These are phyloP conservation scores for Tricladium varicosporioides DNA, from an alignment of 2,329 filamentous ascomycete species.

Conservation along the genomic window DNA sequence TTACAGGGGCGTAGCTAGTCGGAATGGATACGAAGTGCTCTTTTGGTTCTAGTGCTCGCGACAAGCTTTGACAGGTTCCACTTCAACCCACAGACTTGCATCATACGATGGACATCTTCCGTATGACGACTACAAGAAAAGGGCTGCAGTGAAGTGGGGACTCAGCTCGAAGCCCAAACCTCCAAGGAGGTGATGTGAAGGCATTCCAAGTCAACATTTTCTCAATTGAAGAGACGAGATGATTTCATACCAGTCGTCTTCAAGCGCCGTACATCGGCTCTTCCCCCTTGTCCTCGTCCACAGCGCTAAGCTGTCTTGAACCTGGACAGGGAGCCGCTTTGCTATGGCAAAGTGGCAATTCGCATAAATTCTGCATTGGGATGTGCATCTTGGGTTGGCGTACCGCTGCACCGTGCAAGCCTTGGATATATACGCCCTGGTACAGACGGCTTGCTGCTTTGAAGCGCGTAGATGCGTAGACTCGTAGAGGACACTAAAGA, in stretches of 20 bases:
- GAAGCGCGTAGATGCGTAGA: too few species aligned
- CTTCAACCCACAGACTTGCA: not conserved
- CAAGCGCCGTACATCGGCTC: not conserved
- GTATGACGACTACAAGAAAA: not conserved
- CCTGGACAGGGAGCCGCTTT: not conserved
- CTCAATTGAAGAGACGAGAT: too few species aligned
- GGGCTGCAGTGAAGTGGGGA: not conserved
- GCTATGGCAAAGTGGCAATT: not conserved
- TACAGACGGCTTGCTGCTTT: not conserved
- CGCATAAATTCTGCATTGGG: not conserved
- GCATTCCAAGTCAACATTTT: too few species aligned
- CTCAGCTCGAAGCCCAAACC: not conserved
- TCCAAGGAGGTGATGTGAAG: too few species aligned
- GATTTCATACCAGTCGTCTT: too few species aligned
- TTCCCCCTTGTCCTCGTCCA: not conserved
- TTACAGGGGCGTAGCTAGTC: not conserved
- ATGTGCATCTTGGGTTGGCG: not conserved
- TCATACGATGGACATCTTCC: not conserved
- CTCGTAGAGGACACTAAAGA: too few species aligned
- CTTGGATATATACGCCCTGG: too few species aligned
- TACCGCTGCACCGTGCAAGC: too few species aligned
- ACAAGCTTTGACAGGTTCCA: not conserved
- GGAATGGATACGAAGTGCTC: not conserved
- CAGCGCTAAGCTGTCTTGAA: not conserved
- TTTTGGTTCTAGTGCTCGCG: not conserved